These are phyloP conservation scores for Aspergillus hiratsukae DNA, from an alignment of 2,329 filamentous ascomycete species.

Conservation along the genomic window DNA sequence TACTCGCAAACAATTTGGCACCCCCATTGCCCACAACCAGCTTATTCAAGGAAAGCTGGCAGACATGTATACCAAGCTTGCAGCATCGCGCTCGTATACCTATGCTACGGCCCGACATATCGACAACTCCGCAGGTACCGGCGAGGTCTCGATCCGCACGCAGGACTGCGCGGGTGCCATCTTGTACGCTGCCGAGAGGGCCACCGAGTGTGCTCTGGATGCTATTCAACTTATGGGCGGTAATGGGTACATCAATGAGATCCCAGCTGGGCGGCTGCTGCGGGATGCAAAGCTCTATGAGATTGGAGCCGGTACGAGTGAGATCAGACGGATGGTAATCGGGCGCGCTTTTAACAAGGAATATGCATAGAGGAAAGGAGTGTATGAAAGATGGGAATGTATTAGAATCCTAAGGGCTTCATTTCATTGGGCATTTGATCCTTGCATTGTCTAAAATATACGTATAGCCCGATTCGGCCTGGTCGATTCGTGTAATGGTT, in stretches of 20 bases:
- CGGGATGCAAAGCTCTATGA: slow-evolving; percentile 82
- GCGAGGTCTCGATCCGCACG: slow-evolving; percentile 57
- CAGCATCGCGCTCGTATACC: slow-evolving; percentile 80
- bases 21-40: slow-evolving; percentile 86
- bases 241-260: slow-evolving; percentile 95
- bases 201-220: slow-evolving; percentile 76
- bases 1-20: slow-evolving; percentile 80
- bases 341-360: slow-evolving; percentile 88
- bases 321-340: slow-evolving; percentile 91
- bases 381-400: background rate
- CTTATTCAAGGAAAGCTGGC: slow-evolving; percentile 88
- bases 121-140: slow-evolving; percentile 61
- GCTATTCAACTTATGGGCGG: slow-evolving; percentile 90
- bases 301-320: slow-evolving; percentile 93
- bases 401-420: background rate
- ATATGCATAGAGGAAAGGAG: slow-evolving; percentile 45
- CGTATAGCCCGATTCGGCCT: background rate
- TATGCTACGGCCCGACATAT: slow-evolving; percentile 75
- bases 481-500: background rate
- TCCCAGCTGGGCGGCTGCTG: slow-evolving; percentile 80
- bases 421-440: background rate
- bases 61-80: slow-evolving; percentile 95
- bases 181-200: slow-evolving; percentile 84
- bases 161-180: slow-evolving; percentile 95
- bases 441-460: background rate